Conservation (phyloP, 2,329 filamentous ascomycete species). For the Passalora sequoiae region DNA sequence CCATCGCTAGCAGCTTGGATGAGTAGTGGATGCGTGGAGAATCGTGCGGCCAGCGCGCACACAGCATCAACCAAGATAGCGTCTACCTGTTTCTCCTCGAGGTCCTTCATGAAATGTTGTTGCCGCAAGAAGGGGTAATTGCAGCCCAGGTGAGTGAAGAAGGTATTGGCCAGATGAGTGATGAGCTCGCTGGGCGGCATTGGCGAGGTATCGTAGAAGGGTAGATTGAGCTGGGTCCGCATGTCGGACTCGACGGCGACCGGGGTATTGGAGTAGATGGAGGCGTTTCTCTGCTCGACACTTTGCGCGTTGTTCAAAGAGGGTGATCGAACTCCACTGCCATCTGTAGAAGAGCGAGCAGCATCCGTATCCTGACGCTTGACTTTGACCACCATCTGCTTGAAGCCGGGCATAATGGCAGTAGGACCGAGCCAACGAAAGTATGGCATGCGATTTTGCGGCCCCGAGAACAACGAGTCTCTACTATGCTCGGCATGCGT, state of each 20-base stretch:
- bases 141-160: constrained; percentile 76
- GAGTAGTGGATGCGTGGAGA: constrained; percentile 59
- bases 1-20: constrained; percentile 40
- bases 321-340: constrained; percentile 31
- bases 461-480: constrained; percentile 29
- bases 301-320: constrained; percentile 17
- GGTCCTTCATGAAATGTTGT: constrained; percentile 65
- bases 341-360: constrained; percentile 51
- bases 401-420: constrained; percentile 85
- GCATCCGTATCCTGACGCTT: constrained; percentile 61
- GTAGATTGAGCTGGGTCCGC: constrained; percentile 45
- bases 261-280: constrained; percentile 25
- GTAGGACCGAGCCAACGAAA: constrained; percentile 89
- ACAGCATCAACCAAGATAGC: constrained; percentile 82
- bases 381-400: constrained; percentile 82
- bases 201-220: constrained; percentile 71
- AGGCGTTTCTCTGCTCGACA: constrained; percentile 17
- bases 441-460: constrained; percentile 68
- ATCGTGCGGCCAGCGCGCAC: constrained; percentile 74
- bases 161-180: constrained; percentile 69
- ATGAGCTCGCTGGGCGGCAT: constrained; percentile 70
- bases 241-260: constrained; percentile 35
- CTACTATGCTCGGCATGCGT: constrained; percentile 11
- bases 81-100: constrained; percentile 76
- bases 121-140: constrained; percentile 78